Evolutionary conservation across 352 stramenopile genomes (phyloP).

Genomic region (Phytopythium montanum): DNA sequence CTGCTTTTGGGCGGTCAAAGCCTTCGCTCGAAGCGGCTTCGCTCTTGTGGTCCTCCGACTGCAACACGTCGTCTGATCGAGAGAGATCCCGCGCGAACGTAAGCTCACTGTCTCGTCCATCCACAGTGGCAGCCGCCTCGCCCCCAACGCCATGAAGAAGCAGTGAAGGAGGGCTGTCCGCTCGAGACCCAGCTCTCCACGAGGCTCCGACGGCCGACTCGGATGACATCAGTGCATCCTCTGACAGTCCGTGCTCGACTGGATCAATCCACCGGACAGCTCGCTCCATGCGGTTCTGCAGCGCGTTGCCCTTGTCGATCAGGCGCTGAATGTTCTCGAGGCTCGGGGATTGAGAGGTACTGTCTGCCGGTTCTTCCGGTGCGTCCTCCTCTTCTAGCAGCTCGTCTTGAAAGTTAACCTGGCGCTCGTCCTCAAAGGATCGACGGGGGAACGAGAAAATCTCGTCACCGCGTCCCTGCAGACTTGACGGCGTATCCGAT

Average conservation of each 20-base stretch:
- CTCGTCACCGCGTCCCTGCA: not conserved
- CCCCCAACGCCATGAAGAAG: not conserved
- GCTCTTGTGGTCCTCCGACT: not conserved
- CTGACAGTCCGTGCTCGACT: not conserved
- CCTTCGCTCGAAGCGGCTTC: not conserved
- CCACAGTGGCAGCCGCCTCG: not conserved
- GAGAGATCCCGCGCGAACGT: not conserved
- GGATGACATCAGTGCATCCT: not conserved
- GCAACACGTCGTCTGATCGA: not conserved
- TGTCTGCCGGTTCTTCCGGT: not conserved
- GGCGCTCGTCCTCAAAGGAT: not conserved
- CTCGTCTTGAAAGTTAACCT: not conserved
- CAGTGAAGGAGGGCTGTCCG: not conserved
- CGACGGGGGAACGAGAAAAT: not conserved
- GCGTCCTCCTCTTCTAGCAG: not conserved
- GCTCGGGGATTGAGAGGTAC: not conserved
- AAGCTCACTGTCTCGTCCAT: not conserved
- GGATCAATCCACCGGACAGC: not conserved
- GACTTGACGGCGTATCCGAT: not conserved
- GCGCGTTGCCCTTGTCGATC: constrained; percentile 39
- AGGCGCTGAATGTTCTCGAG: constrained; percentile 21
- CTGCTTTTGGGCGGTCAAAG: not conserved
- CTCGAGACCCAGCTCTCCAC: not conserved
- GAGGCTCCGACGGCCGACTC: not conserved
- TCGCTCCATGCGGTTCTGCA: constrained; percentile 43